These are phyloP conservation scores for Hippophae gyantsensis DNA, from an alignment of 306 rosid genomes.

Conservation along the genomic window DNA sequence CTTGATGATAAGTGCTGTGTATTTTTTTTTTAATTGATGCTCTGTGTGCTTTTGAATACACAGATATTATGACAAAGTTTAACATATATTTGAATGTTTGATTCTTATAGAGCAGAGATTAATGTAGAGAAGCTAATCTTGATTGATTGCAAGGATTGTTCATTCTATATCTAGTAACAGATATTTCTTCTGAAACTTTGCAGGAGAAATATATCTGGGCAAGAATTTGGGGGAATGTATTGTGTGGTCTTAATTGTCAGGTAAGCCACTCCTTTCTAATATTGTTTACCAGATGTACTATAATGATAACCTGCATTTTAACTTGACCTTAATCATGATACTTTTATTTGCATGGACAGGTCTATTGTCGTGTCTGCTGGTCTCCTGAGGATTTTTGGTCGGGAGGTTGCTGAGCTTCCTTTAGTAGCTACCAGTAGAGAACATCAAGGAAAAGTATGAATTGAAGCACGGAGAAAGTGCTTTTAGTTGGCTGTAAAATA, in stretches of 20 bases:
- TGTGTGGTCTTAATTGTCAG: conserved; percentile 86
- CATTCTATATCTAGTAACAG: neutral
- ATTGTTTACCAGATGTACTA: neutral
- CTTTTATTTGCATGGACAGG: conserved; percentile 32
- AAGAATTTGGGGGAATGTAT: conserved; percentile 98
- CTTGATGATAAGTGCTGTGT: no score
- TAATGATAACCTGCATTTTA: conserved; percentile 8
- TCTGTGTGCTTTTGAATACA: no score
- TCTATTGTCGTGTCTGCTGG: conserved; percentile 94
- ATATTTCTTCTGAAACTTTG: conserved; percentile 19
- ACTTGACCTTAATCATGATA: neutral
- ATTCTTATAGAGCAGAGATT: no score
- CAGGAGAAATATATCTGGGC: conserved; percentile 99
- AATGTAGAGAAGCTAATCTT: neutral
- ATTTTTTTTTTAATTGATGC: no score
- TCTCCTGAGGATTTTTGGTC: conserved; percentile 85
- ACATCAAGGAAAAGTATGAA: conserved; percentile 84
- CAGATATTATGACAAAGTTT: no score
- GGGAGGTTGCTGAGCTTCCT: conserved; percentile 95
- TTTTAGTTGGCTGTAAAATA: neutral
- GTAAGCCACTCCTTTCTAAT: conserved; percentile 34
- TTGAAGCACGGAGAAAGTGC: neutral
- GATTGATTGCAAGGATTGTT: neutral
- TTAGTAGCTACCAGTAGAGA: conserved; percentile 90
- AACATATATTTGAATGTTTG: no score